phyloP scores from a whole-genome alignment of 2,329 filamentous ascomycete genomes.

The Trichophyton simii region DNA sequence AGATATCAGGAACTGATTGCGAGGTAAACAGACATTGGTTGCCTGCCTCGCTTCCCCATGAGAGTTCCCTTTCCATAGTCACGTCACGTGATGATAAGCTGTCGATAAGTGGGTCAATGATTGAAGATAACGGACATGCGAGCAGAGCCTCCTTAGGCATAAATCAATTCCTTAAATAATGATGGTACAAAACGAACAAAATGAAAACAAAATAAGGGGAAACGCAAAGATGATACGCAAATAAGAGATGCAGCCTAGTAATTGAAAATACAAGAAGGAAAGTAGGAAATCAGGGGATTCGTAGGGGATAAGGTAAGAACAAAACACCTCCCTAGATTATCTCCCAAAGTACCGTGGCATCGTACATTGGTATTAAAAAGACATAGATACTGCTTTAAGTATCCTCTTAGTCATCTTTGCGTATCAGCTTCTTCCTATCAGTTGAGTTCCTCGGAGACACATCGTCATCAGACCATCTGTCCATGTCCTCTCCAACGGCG shows the following conservation, averaged over 20 bases:
- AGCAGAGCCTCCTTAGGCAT: not conserved
- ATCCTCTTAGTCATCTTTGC: constrained; percentile 23
- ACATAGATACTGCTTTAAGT: not conserved
- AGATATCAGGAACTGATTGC: not conserved
- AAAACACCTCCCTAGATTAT: constrained; percentile 6
- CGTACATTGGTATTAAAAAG: not conserved
- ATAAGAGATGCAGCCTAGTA: not conserved
- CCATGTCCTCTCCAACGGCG: constrained; percentile 74
- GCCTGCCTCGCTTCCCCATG: not conserved
- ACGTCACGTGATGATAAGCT: not conserved
- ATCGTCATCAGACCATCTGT: constrained; percentile 67
- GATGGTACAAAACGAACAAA: not conserved
- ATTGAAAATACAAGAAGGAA: not conserved
- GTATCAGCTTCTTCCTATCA: constrained; percentile 40
- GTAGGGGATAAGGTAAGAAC: not conserved
- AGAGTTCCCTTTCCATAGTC: not conserved
- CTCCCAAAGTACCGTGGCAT: not conserved
- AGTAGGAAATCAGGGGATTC: not conserved
- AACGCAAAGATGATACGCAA: not conserved
- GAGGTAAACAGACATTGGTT: not conserved
- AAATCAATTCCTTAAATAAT: not conserved
- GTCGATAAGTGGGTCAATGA: no score
- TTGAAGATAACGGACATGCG: not conserved
- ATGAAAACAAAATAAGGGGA: not conserved
- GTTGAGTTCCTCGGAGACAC: constrained; percentile 41